These are phyloP conservation scores for Creolimax fragrantissima DNA, from an alignment of 78 protist genomes.

Conservation along the genomic window DNA sequence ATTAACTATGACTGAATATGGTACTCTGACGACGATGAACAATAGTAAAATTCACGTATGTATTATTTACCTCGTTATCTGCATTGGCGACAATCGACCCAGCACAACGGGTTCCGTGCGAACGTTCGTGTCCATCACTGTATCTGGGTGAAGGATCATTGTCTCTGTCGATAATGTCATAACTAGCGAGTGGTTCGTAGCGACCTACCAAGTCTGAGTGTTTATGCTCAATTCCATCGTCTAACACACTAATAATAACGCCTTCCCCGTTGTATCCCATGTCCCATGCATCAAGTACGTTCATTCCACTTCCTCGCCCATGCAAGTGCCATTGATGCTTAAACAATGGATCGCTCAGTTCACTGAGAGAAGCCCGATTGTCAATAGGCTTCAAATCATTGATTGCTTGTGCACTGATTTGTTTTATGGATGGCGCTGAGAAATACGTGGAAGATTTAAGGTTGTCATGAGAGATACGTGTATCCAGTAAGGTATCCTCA, in stretches of 20 bases:
- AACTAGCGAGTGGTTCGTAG: background rate
- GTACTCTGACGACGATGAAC: no score
- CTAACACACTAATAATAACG: background rate
- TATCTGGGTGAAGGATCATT: background rate
- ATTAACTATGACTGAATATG: no score
- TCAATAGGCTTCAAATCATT: background rate
- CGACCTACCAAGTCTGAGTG: background rate
- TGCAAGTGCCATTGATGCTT: background rate
- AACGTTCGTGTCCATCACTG: background rate
- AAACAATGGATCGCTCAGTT: background rate
- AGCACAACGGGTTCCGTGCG: constrained; percentile 33
- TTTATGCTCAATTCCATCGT: constrained; percentile 29
- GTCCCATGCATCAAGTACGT: background rate
- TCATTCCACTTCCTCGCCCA: background rate
- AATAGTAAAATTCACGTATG: no score
- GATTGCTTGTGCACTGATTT: background rate
- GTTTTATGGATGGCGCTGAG: no score
- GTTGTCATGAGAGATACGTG: no score
- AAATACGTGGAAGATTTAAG: no score
- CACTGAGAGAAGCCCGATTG: no score
- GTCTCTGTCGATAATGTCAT: background rate
- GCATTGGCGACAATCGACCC: constrained; percentile 5
- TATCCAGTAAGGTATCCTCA: no score
- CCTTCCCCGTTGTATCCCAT: background rate
- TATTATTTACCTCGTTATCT: background rate